Conservation (phyloP, 768 basidiomycete genomes). For the Zangia roseola region DNA sequence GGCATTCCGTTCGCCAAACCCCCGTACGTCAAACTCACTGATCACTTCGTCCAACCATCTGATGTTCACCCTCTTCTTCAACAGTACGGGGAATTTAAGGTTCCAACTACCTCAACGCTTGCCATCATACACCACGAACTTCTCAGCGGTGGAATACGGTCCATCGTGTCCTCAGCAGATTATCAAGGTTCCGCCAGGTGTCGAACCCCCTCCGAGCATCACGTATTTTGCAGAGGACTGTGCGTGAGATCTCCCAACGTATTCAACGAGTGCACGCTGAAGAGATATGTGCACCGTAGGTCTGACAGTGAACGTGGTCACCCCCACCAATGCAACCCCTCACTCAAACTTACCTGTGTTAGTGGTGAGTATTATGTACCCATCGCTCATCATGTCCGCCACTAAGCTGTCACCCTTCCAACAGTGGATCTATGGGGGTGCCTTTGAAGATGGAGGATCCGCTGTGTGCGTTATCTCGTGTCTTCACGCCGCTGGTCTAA, state of each 20-base stretch:
- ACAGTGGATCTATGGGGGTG: constrained; percentile 38
- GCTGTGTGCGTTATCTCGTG: too few relatives aligned
- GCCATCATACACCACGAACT: constrained; percentile 3
- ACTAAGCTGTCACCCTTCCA: too few relatives aligned
- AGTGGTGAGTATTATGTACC: constrained; percentile 49
- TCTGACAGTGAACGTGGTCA: constrained; percentile 54
- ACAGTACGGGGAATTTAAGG: too few relatives aligned
- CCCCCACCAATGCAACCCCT: constrained; percentile 40
- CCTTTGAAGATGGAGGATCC: constrained; percentile 33
- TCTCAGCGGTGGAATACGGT: constrained; percentile 2
- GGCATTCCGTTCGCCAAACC: too few relatives aligned
- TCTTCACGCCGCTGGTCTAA: too few relatives aligned
- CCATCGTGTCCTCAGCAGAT: constrained; percentile 11
- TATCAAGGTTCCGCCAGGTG: not conserved
- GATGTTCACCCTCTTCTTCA: too few relatives aligned
- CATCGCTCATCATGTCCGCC: too few relatives aligned
- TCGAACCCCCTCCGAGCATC: too few relatives aligned
- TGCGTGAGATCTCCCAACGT: constrained; percentile 8
- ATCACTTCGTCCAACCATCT: too few relatives aligned
- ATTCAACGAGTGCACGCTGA: not conserved
- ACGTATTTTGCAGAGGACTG: too few relatives aligned
- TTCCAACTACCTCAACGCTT: constrained; percentile 3
- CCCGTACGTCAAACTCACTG: too few relatives aligned
- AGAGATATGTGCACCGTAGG: constrained; percentile 25
- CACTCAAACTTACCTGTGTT: constrained; percentile 51